Evolutionary conservation across 164 flowering plant genomes (phyloP), one percentile per base, ranked within the genome.

Genomic region (Tetrastigma voinierianum): DNA sequence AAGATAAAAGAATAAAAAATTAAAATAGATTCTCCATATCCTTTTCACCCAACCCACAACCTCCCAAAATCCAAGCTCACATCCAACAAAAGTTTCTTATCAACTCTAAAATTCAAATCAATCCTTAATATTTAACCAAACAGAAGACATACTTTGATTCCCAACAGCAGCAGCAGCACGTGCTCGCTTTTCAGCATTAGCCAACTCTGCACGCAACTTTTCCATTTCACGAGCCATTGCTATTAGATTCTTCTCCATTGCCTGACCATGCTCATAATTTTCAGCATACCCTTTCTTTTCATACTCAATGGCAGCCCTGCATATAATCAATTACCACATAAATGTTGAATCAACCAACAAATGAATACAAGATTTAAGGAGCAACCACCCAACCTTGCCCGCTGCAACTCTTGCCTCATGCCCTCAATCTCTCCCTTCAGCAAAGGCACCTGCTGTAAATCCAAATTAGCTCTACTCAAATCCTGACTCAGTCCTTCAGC

Each of bases 281-380:
- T 62, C 78, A n/a, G 77, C 76, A 56, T 49, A 78, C 13, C 73
- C 74, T 74, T 84, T 84, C 69, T 85, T 90, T 80, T 93, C 98
- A 63, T 23, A 61, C 16, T 90, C 91, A 67, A 91, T 62, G n/a
- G 96, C 98, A 77, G 83, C 87, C 78, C 96, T 87, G 58, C 68
- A 52, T 9, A 61, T 47, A 73, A 2, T 4, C 18, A 9, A 16
- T 32, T 32, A 32, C 40, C 40, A 32, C 40, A 32, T 32, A 32
- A 32, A 32, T 0, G 7, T 32, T 32, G 0, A 4, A 4, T 32
- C 6, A 32, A 32, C 40, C 40, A 32, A 32, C 40, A 32, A 32
- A 32, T 2, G 40, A 32, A 32, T 32, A 32, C 40, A 32, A 32
- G 40, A 4, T 32, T 4, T 32, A 32, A 32, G 40, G 3, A 32